A percentile compares a stretch with the other conserved stretches of the same genome.
Evolutionary conservation across 257 asterid genomes (phyloP).

Genomic region (Fraxinus cuspidata): DNA sequence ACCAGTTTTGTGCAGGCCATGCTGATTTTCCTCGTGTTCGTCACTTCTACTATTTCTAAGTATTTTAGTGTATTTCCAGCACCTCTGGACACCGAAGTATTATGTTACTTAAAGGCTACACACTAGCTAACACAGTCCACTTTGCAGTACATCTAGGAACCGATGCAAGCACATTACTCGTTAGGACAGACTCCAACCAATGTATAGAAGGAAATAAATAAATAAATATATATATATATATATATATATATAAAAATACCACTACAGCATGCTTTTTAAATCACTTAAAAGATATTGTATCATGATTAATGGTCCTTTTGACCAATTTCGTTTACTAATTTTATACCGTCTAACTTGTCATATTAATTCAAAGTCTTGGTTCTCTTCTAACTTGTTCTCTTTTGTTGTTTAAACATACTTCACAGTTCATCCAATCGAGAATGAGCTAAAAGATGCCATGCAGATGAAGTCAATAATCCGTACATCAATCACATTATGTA

Average conservation of each 20-base stretch:
- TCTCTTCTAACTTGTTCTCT: slow-evolving; percentile 1
- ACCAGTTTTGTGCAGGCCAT: not conserved
- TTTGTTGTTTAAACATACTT: slow-evolving; percentile 13
- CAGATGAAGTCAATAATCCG: slow-evolving; percentile 75
- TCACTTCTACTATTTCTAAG: not conserved
- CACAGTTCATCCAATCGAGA: slow-evolving; percentile 86
- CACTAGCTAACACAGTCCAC: not conserved
- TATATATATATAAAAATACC: not conserved
- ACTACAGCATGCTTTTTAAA: not conserved
- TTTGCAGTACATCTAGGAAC: not conserved
- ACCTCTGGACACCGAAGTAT: not conserved
- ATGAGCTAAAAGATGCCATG: slow-evolving; percentile 66
- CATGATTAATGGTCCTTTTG: not conserved
- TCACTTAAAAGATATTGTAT: not conserved
- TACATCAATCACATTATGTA: slow-evolving; percentile 65
- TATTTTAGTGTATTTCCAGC: not conserved
- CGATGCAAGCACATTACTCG: not conserved
- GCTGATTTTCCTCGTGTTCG: not conserved
- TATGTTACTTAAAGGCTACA: not conserved
- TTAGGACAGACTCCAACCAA: not conserved
- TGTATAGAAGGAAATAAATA: not conserved
- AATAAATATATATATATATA: not conserved
- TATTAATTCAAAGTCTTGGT: not conserved
- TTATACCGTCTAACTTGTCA: not conserved
- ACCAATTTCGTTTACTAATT: not conserved